Percentiles rank a stretch among this genome's conserved stretches.
Evolutionary conservation across 257 asterid genomes (phyloP).

Genomic region (Solanum lycopersicoides): DNA sequence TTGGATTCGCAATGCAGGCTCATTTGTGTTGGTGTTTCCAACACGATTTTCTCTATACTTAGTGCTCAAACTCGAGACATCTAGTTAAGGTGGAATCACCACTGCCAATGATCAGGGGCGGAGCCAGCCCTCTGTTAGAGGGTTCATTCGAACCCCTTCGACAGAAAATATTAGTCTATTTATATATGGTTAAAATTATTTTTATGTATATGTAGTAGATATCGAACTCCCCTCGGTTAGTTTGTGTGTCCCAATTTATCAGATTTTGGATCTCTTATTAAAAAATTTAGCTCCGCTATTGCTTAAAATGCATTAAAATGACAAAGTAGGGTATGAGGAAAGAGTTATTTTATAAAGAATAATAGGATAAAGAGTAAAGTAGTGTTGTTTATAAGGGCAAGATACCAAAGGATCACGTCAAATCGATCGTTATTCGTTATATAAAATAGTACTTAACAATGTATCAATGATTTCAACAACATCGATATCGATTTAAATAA

Average conservation of each 20-base stretch:
- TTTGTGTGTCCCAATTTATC: no score
- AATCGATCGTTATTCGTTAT: neutral
- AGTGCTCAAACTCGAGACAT: neutral
- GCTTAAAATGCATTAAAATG: neutral
- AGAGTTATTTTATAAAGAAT: neutral
- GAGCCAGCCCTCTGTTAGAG: no score
- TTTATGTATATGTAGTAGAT: no score
- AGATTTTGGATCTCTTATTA: no score
- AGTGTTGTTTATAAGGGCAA: neutral
- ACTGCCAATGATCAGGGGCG: neutral
- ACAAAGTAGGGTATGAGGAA: neutral
- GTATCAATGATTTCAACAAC: neutral
- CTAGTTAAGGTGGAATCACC: neutral
- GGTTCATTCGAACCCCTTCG: no score
- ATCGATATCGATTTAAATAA: neutral
- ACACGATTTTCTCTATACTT: neutral
- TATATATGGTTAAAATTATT: no score
- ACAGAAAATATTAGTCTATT: no score
- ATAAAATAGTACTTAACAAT: no score
- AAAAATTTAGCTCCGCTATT: no score
- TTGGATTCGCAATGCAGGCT: accelerated
- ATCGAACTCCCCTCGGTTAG: no score
- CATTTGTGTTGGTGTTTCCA: neutral
- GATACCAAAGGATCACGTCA: neutral
- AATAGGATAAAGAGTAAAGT: neutral